Percentiles rank a stretch among this genome's conserved stretches.
These are phyloP conservation scores for Pseudogymnoascus sp. DNA, from an alignment of 2,329 filamentous ascomycete species.

Conservation along the genomic window DNA sequence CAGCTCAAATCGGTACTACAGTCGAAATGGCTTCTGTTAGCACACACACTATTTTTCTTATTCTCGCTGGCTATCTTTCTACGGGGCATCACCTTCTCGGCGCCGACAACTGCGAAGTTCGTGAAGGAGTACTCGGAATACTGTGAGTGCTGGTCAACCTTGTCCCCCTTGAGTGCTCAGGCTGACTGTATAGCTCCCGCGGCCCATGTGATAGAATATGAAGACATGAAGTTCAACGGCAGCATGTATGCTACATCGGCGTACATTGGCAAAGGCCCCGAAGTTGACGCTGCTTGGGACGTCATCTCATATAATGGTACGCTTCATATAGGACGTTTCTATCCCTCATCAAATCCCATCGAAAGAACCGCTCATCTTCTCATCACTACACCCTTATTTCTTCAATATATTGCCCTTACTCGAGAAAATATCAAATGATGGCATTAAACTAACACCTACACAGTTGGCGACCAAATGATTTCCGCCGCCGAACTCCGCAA, in stretches of 20 bases:
- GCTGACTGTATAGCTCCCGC: constrained; percentile 35
- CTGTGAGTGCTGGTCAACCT: constrained; percentile 29
- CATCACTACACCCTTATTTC: constrained; percentile 1
- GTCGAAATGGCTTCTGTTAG: constrained; percentile 15
- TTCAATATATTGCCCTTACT: constrained; percentile 12
- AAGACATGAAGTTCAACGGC: constrained; percentile 41
- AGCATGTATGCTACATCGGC: constrained; percentile 34
- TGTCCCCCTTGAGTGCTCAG: not conserved
- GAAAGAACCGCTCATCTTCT: no score
- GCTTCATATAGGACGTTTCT: not conserved
- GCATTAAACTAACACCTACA: not conserved
- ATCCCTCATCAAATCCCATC: constrained; percentile 1
- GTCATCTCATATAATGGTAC: constrained; percentile 40
- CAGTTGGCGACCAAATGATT: constrained; percentile 54
- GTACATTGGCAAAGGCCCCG: constrained; percentile 46
- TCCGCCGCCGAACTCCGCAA: constrained; percentile 43
- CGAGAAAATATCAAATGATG: not conserved
- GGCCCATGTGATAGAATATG: constrained; percentile 38
- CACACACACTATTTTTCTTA: constrained; percentile 13
- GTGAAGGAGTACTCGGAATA: constrained; percentile 36
- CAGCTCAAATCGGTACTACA: not conserved
- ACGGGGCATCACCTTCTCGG: not conserved
- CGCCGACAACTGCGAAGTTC: constrained; percentile 22
- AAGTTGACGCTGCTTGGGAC: constrained; percentile 50
- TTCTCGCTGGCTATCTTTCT: constrained; percentile 3